These are phyloP conservation scores for Colletotrichum incanum DNA, from an alignment of 2,329 filamentous ascomycete genomes.

Conservation along the genomic window DNA sequence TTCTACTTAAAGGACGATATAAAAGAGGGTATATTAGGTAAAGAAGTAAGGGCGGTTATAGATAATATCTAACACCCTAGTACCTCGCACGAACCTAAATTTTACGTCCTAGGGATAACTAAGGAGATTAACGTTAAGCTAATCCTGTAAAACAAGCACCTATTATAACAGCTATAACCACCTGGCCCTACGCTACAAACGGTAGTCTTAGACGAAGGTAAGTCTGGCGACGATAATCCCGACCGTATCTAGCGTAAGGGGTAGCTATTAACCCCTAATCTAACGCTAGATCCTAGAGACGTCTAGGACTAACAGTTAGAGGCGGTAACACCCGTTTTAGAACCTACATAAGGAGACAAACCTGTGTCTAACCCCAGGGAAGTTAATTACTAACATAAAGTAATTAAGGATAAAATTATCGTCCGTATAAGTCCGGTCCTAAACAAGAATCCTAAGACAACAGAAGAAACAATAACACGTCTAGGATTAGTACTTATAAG, in stretches of 20 bases:
- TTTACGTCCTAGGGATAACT: background rate
- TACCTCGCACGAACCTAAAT: background rate
- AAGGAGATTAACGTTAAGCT: background rate
- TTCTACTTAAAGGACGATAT: background rate
- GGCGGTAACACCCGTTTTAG: fast-evolving
- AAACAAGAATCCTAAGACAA: background rate
- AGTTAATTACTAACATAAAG: background rate
- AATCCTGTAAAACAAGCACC: background rate
- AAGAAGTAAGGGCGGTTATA: fast-evolving
- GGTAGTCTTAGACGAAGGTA: background rate
- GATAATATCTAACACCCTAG: background rate
- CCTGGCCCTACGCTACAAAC: background rate
- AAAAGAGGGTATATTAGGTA: fast-evolving
- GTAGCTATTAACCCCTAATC: fast-evolving
- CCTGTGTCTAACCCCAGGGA: fast-evolving
- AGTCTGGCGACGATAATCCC: background rate
- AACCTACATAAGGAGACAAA: background rate
- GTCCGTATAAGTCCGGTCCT: background rate
- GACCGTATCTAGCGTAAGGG: background rate
- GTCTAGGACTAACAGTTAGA: background rate
- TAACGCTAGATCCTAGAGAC: background rate
- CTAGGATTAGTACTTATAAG: background rate
- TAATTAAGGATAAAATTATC: background rate
- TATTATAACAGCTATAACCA: background rate
- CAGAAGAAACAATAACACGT: background rate